These are phyloP conservation scores for Rugonectria rugulosa DNA, from an alignment of 2,329 filamentous ascomycete species.

Conservation along the genomic window DNA sequence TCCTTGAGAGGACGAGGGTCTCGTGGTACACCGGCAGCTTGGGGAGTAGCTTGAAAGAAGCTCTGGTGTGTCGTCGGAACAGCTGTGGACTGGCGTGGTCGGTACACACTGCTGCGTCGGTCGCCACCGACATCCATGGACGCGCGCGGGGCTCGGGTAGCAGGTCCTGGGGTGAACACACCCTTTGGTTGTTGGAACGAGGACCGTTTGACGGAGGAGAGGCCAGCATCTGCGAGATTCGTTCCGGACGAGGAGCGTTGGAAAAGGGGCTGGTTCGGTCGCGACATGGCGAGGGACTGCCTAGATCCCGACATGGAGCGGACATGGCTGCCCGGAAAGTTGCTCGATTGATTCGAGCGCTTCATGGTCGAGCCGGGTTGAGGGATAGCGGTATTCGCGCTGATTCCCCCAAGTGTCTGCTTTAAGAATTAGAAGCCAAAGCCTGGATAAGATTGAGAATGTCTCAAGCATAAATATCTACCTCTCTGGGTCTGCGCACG, in stretches of 20 bases:
- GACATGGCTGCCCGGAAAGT: slow-evolving; percentile 72
- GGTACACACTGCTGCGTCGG: slow-evolving; percentile 84
- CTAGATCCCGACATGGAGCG: slow-evolving; percentile 85
- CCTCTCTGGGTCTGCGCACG: slow-evolving; percentile 89
- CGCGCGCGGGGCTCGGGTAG: slow-evolving; percentile 45
- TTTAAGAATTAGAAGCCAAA: slow-evolving; percentile 28
- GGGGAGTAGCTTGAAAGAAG: slow-evolving; percentile 90
- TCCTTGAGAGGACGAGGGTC: slow-evolving; percentile 90
- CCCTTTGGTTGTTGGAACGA: slow-evolving; percentile 82
- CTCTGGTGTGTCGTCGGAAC: slow-evolving; percentile 82
- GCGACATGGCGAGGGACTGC: slow-evolving; percentile 83
- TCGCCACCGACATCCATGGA: slow-evolving; percentile 55
- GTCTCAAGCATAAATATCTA: slow-evolving; percentile 51
- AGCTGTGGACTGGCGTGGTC: slow-evolving; percentile 70
- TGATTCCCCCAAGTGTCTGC: slow-evolving; percentile 87
- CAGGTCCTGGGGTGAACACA: slow-evolving; percentile 64
- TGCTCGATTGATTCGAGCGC: slow-evolving; percentile 75
- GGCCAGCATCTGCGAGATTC: slow-evolving; percentile 79
- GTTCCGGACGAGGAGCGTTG: slow-evolving; percentile 83
- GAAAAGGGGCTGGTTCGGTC: slow-evolving; percentile 88
- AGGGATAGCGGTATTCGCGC: slow-evolving; percentile 83
- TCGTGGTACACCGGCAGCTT: slow-evolving; percentile 80
- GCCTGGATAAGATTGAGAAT: slow-evolving; percentile 26
- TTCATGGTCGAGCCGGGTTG: slow-evolving; percentile 95
- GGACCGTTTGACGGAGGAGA: slow-evolving; percentile 84